A percentile compares a stretch with the other conserved stretches of the same genome.
phyloP scores from a whole-genome alignment of 345 rosid genomes.

The Crucihimalaya himalaica region DNA sequence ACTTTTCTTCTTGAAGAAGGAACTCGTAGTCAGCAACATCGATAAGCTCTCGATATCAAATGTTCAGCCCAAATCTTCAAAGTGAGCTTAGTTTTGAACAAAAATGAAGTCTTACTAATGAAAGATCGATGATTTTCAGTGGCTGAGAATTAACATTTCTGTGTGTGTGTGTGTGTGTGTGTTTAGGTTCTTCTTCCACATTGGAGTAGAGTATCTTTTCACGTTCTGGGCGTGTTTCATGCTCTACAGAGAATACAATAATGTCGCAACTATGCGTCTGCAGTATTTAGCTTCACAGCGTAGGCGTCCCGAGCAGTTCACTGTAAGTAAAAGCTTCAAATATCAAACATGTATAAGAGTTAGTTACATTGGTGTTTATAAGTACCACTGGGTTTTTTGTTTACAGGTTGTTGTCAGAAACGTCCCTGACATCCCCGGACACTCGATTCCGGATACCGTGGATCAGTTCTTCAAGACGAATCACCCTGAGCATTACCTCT shows the following conservation, averaged over 20 bases:
- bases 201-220: conserved; percentile 79
- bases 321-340: conserved; percentile 56
- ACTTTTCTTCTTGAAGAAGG: conserved; percentile 70
- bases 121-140: neutral
- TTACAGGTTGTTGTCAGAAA: conserved; percentile 90
- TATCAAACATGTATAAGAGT: neutral
- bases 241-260: conserved; percentile 89
- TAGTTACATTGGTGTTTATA: neutral
- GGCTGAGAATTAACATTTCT: neutral
- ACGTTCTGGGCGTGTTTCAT: conserved; percentile 85
- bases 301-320: conserved; percentile 86
- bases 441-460: conserved; percentile 58
- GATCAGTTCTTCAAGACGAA: conserved; percentile 79
- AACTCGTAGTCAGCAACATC: conserved; percentile 82
- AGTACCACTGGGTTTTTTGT: neutral
- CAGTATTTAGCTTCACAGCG: conserved; percentile 75
- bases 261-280: conserved; percentile 78
- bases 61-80: conserved; percentile 71
- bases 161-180: conserved; percentile 4
- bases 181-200: conserved; percentile 84
- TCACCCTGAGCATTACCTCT: conserved; percentile 87
- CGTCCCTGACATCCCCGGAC: conserved; percentile 65
- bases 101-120: neutral
- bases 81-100: conserved; percentile 43
- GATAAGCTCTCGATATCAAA: conserved; percentile 96